A percentile compares a stretch with the other conserved stretches of the same genome.
Conservation (phyloP, 2,329 filamentous ascomycete species). For the Penicillium sp. region DNA sequence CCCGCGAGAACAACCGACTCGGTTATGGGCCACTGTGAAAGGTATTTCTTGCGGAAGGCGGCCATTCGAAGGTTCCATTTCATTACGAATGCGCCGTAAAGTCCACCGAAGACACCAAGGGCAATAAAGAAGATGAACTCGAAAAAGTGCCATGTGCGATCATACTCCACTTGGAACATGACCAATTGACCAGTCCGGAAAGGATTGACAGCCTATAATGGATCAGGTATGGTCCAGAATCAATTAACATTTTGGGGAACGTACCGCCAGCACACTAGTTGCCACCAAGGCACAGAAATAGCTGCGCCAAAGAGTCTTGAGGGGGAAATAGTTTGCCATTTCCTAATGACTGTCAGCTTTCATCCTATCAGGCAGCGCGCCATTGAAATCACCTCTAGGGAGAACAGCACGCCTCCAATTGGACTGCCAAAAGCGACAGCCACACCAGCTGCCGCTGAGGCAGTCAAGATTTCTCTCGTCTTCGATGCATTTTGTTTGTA, state of each 20-base stretch:
- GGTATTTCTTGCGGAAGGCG: conserved; percentile 89
- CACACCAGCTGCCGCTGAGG: conserved; percentile 90
- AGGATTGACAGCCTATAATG: conserved; percentile 77
- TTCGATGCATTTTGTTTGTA: conserved; percentile 90
- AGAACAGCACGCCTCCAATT: conserved; percentile 94
- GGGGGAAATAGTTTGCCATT: conserved; percentile 93
- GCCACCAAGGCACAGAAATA: conserved; percentile 97
- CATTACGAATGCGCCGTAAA: conserved; percentile 96
- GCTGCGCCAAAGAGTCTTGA: conserved; percentile 96
- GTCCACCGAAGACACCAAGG: conserved; percentile 85
- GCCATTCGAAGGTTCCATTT: conserved; percentile 94
- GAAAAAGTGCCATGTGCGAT: conserved; percentile 97
- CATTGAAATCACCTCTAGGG: conserved; percentile 63
- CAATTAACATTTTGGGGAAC: conserved; percentile 20
- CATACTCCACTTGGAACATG: conserved; percentile 98
- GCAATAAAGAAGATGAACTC: conserved; percentile 90
- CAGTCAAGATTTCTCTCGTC: conserved; percentile 90
- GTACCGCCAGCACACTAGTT: conserved; percentile 77
- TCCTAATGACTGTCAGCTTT: conserved; percentile 51
- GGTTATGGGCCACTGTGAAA: conserved; percentile 76
- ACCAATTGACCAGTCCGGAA: conserved; percentile 95
- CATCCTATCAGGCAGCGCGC: neutral
- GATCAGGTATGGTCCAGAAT: conserved; percentile 6
- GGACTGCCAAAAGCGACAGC: conserved; percentile 96
- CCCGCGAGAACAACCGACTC: conserved; percentile 83